Base-by-base conservation (phyloP, 306 rosid genomes). In the Arachis stenosperma region DNA sequence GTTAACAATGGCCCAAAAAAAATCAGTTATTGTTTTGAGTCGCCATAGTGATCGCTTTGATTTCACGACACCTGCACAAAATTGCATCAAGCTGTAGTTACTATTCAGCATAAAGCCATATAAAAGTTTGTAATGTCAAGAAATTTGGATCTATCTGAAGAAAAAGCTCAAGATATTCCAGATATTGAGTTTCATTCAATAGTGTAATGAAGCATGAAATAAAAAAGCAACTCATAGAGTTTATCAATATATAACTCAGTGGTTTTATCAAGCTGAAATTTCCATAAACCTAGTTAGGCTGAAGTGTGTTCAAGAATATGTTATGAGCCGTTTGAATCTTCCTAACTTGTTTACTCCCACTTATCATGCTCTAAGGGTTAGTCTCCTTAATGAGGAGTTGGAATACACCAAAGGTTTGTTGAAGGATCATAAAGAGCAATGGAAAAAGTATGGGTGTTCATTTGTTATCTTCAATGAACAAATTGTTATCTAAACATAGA, bases 31-130 rank as follows among this genome's bases (percentile, higher is more conserved):
- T 3, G 96, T 94, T 75, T 75, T 83, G 6, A 94, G 86, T 27
- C 95, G 88, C 97, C 96, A 94, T 76, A 94, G 46, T 41, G 98
- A 80, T 73, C 88, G 78, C 86, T 94, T 85, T 42, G 98, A 84
- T 85, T 84, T 94, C 36, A 94, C 90, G 71, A 81, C 88, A 69
- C 97, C 98, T 91, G 79, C 75, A 72, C 52, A 75, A 75, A 77
- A 63, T 33, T 22, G 62, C 50, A 67, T 44, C 66, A 73, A 61
- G 40, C 36, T 46, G 72, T 33, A 7, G 51, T 65, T 47, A 65
- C 8, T 8, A 17, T 46, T 8, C 77, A 37, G 57, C 71, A 12
- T 56, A 27, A 70, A 75, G 37, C 37, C 37, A 33, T 33, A 4
- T 33, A 33, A 14, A 9, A 47, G 43, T 42, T 72, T 36, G 9